Conservation (phyloP, 768 basidiomycete species). For the Suillus decipiens region DNA sequence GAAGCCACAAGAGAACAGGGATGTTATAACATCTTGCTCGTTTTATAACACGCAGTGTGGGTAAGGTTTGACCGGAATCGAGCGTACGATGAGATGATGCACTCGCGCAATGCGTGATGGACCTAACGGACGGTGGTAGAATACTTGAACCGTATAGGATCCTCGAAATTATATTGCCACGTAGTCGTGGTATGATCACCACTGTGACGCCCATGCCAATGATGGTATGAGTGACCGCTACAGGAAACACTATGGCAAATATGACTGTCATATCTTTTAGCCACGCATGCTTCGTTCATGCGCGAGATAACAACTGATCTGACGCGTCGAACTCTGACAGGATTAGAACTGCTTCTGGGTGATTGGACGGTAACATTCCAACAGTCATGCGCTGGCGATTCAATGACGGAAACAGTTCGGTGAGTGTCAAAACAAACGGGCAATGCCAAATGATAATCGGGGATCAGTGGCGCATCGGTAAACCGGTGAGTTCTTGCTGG, state of each 20-base stretch:
- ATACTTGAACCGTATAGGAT: background rate
- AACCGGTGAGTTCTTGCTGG: no score
- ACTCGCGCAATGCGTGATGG: background rate
- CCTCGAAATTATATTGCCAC: background rate
- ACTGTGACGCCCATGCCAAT: background rate
- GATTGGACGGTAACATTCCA: no score
- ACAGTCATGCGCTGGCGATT: no score
- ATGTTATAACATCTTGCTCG: background rate
- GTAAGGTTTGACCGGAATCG: background rate
- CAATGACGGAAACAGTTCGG: no score
- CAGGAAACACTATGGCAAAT: background rate
- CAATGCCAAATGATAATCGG: no score
- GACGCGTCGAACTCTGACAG: background rate
- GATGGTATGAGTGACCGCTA: background rate
- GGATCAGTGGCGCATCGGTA: no score
- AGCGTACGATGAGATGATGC: background rate
- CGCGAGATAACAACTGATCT: background rate
- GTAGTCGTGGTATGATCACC: background rate
- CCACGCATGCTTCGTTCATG: background rate
- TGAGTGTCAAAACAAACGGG: no score
- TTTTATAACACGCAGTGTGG: background rate
- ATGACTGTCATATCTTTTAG: background rate
- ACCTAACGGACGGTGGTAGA: background rate
- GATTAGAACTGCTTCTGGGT: no score
- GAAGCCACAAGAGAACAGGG: background rate